Conservation (phyloP, 176 grass and related monocot genomes). For the Paspalum vaginatum region DNA sequence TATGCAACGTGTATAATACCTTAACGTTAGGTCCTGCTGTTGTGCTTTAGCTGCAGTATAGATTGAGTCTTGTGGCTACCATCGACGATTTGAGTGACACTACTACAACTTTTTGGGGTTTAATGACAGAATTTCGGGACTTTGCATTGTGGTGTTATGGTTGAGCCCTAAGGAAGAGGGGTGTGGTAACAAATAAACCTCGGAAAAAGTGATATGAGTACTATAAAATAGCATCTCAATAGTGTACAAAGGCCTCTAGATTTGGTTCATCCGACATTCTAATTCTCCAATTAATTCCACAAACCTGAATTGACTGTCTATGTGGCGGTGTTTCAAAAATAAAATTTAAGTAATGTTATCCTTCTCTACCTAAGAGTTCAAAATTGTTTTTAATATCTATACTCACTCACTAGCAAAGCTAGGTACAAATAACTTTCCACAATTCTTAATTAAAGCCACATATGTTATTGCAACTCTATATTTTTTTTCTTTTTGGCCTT, state of each 20-base stretch:
- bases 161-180: neutral
- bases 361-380: neutral
- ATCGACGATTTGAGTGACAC: neutral
- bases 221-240: neutral
- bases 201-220: neutral
- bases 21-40: neutral
- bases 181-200: neutral
- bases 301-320: neutral
- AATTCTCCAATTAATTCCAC: neutral
- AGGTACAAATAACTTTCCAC: conserved; percentile 15
- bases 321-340: neutral
- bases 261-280: conserved; percentile 5
- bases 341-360: neutral
- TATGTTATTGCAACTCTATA: conserved; percentile 6
- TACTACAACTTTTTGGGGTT: neutral
- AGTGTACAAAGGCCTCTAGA: neutral
- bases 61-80: neutral
- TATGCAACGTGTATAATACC: neutral
- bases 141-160: neutral
- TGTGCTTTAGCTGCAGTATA: no score
- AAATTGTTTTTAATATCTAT: neutral
- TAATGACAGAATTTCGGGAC: neutral
- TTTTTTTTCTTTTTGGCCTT: conserved; percentile 28
- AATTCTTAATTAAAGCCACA: conserved; percentile 27
- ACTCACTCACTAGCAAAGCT: conserved; percentile 22